Evolutionary conservation across 768 basidiomycete species (phyloP), one percentile per base, ranked within the genome.

Genomic region (Chalciporus piperatus): DNA sequence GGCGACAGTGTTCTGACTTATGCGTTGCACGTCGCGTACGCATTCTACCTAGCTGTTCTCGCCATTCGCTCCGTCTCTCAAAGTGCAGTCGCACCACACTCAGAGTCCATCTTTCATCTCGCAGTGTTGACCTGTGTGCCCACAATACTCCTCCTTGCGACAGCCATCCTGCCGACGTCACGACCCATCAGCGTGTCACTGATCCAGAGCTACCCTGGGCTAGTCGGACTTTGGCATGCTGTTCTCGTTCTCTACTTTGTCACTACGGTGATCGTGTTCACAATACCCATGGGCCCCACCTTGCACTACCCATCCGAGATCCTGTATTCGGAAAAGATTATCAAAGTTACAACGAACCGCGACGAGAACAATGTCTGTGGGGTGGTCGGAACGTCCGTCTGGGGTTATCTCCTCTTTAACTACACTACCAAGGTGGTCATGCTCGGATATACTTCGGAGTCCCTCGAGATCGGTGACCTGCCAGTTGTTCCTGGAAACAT

Each of bases 361-460:
- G 78, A 80, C n/a, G 69, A 77, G 35, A 78, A 85, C 54, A 96
- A 95, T 59, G 89, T 95, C 16, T 84, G 81, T 44, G 87, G 87
- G 39, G 28, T 51, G 32, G 51, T 61, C 77, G 85, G 76, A 50
- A 76, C 82, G 20, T 71, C 74, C 3, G 68, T 78, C 19, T 70
- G 63, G 58, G 48, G 46, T 37, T 56, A 74, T 45, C 68, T 97
- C 6, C 70, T 93, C n/a, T 97, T 97, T 69, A 83, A 83, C 14
- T 94, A 92, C 66, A 91, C 88, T 33, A 94, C 92, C 1, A 84
- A 87, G 54, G 89, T 97, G 13, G 82, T 95, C 49, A 83, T 84
- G 80, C 82, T 93, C 38, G 93, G 92, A 3, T 83, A 91, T 68
- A 76, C 74, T 2, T 76, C 86, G 2, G 76, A 80, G 50, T 85